Evolutionary conservation across 2,329 filamentous ascomycete species (phyloP), one percentile per base, ranked within the genome.

Genomic region (Metarhizium brunneum): DNA sequence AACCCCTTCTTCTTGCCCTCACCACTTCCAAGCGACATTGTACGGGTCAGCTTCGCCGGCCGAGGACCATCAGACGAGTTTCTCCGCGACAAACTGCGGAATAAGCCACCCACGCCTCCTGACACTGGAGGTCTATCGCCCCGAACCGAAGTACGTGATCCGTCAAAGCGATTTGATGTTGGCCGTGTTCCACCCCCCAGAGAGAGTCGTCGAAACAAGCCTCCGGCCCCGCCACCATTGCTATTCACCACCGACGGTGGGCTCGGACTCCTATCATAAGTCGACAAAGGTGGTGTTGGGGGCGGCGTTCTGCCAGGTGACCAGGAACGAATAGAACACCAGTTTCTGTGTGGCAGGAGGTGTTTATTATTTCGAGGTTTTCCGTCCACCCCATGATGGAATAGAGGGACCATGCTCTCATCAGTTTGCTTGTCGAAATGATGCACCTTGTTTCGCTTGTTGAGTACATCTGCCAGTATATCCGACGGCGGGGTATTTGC

Each of bases 401-500:
- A 99, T 58, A 99, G 84, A 0, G 92, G 90, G 47, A 97, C 94
- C 89, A 99, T 95, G 69, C 90, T 85, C 71, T 99, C 94, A 56
- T 97, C 90, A 0, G 94, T 99, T 55, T 92, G 77, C 57, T 79
- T 77, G 68, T 87, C 84, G 56, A 87, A 82, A 63, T 87, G 84
- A 62, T 87, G 84, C 2, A 87, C 70, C 69, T 87, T 96, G 76
- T 96, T 96, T 32, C 94, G 84, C 74, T 88, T 94, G 75, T 97
- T 96, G 58, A 99, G 80, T 53, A 95, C 82, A 69, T 99, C 92
- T 5, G 90, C 90, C 75, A 97, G 80, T 65, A 95, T 76, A 53
- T 94, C 88, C 0, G 92, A 87, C 18, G 92, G 90, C 5, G 95
- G 94, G 14, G 87, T 85, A 67, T 99, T 96, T 63, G 88, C 92